A percentile compares a stretch with the other conserved stretches of the same genome.
Conservation (phyloP, 176 grass and related monocot genomes). For the Triticum dicoccoides region DNA sequence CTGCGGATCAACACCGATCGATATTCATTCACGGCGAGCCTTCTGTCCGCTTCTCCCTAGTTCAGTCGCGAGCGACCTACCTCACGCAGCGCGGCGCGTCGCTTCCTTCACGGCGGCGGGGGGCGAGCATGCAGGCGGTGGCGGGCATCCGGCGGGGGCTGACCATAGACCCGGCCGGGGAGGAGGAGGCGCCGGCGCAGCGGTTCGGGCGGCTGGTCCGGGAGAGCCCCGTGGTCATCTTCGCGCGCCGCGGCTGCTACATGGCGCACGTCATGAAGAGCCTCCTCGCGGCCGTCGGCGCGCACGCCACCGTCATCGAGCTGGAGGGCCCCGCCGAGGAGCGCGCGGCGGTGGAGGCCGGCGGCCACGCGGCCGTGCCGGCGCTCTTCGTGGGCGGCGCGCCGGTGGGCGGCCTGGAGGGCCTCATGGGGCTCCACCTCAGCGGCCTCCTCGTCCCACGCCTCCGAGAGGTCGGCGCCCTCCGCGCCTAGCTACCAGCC, state of each 20-base stretch:
- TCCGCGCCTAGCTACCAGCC: slow-evolving; percentile 26
- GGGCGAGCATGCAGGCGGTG: slow-evolving; percentile 40
- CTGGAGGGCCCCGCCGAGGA: slow-evolving; percentile 50
- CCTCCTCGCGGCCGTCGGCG: slow-evolving; percentile 71
- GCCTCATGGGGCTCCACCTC: slow-evolving; percentile 88
- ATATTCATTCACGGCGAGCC: background rate
- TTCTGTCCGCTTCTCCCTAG: too few species aligned
- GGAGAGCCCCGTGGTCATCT: slow-evolving; percentile 85
- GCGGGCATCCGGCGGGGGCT: slow-evolving; percentile 34
- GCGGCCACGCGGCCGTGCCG: slow-evolving; percentile 40
- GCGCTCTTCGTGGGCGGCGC: slow-evolving; percentile 82
- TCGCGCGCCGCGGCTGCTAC: slow-evolving; percentile 71
- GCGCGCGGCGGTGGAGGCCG: slow-evolving; percentile 34
- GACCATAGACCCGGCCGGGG: slow-evolving; percentile 52
- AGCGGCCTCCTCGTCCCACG: slow-evolving; percentile 50
- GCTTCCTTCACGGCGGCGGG: background rate
- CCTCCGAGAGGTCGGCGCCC: slow-evolving; percentile 42
- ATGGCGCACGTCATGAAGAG: slow-evolving; percentile 92
- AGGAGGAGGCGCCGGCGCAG: slow-evolving; percentile 49
- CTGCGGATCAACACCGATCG: background rate
- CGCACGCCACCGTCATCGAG: slow-evolving; percentile 86
- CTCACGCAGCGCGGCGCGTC: background rate
- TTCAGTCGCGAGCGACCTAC: background rate
- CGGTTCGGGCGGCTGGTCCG: slow-evolving; percentile 50
- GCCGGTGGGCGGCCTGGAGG: slow-evolving; percentile 80